phyloP scores from a whole-genome alignment of 2,329 filamentous ascomycete genomes.

The Aspergillus neoniger region DNA sequence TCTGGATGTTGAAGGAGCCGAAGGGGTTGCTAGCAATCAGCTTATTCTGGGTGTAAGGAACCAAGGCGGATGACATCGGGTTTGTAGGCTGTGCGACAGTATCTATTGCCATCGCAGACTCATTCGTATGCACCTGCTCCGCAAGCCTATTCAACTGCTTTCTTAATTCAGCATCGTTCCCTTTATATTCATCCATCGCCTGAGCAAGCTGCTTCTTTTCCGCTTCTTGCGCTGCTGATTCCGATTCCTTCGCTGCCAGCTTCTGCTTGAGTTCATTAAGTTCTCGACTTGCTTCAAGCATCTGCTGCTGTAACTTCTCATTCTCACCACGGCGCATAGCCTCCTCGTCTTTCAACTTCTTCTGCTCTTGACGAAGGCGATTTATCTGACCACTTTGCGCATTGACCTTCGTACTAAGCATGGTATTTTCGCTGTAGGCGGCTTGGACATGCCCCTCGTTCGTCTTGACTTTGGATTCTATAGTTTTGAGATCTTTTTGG shows the following conservation, averaged over 20 bases:
- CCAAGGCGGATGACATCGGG: no score
- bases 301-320: neutral
- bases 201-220: neutral
- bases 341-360: neutral
- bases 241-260: neutral
- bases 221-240: neutral
- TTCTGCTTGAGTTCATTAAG: neutral
- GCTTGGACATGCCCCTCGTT: neutral
- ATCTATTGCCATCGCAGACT: no score
- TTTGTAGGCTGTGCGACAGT: no score
- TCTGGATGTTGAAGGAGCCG: neutral
- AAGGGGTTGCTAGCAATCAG: neutral
- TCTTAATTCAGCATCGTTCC: no score
- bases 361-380: neutral
- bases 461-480: no score
- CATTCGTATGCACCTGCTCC: no score
- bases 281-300: neutral
- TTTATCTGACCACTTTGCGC: neutral
- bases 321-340: no score
- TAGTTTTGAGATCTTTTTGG: no score
- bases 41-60: neutral
- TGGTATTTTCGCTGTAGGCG: neutral
- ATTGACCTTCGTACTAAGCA: neutral
- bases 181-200: neutral
- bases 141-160: no score